Evolutionary conservation across 2,329 filamentous ascomycete genomes (phyloP), one percentile per base, ranked within the genome.

Genomic region (Curvularia spicifera): DNA sequence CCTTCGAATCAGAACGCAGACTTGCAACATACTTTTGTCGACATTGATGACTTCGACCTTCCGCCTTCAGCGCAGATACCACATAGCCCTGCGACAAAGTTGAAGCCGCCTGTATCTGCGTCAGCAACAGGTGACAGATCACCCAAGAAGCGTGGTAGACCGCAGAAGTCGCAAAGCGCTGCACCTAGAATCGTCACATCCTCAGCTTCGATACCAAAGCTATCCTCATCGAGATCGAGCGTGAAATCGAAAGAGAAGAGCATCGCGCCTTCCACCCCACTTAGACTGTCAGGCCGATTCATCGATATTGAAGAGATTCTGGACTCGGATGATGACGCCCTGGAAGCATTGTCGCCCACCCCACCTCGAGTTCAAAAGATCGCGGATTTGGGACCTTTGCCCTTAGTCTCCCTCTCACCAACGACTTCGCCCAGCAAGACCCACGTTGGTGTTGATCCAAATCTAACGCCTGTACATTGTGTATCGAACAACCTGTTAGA

Each of bases 291-390:
- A 13, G 52, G 58, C 7, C 69, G 72, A 6, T 78, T 75, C 56
- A 56, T 67, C 13, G 62, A 74, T 40, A 71, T 78, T 20, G 76
- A 78, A 26, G 76, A 78, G 18, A 78, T 79, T 28, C 61, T 73
- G 3, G 77, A 79, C 59, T 78, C 76, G 0, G 75, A 78, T 63
- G 72, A 76, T 45, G 76, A 78, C 24, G 48, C 46, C 12, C 47
- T 68, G 13, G 67, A 68, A 35, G 60, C 65, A 0, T 59, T 75
- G 3, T 74, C 73, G 1, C 76, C 75, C 0, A 73, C 73, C 1
- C 76, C 76, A 39, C 76, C 74, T 3, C 73, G 71, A 28, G 35
- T 59, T n/a, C 54, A 56, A 6, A 69, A 58, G 10, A 47, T 67
- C 2, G 44, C 59, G 18, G 55, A 63, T 18, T 62, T 64, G 1